Conservation (phyloP, 169 alveolate species). For the Eimeria falciformis region DNA sequence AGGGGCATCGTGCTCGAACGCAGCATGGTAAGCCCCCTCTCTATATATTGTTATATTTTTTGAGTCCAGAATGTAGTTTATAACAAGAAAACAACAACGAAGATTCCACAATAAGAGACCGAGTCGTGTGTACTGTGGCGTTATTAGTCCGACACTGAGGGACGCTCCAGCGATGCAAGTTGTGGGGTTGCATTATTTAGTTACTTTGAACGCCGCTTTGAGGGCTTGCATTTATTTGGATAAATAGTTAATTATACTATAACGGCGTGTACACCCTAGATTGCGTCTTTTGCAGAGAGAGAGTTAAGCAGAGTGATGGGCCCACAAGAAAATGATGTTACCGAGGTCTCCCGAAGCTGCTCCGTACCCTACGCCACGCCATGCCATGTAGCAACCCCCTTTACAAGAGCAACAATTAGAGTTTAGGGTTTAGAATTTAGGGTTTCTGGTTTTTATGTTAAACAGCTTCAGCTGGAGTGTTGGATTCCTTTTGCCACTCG, state of each 20-base stretch:
- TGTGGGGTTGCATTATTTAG: conserved; percentile 42
- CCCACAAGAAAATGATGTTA: too few relatives aligned
- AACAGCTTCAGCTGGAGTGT: too few relatives aligned
- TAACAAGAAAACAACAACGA: background rate
- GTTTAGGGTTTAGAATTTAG: too few relatives aligned
- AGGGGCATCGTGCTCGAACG: conserved; percentile 21
- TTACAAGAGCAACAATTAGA: too few relatives aligned
- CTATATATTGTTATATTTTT: background rate
- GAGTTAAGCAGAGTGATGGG: too few relatives aligned
- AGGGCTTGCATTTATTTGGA: background rate
- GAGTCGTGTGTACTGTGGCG: background rate
- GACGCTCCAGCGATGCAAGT: background rate
- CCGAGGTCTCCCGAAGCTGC: too few relatives aligned
- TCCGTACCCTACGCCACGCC: too few relatives aligned
- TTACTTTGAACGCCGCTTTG: background rate
- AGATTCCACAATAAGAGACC: too few relatives aligned
- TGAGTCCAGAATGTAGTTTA: background rate
- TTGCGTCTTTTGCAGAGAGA: too few relatives aligned
- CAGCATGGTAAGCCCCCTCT: background rate
- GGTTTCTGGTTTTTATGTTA: too few relatives aligned
- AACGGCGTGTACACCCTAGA: background rate
- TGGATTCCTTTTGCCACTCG: too few relatives aligned
- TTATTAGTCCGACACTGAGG: background rate
- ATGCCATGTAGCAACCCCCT: too few relatives aligned
- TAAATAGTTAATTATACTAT: background rate